Evolutionary conservation across 805 yeast species (phyloP).

Genomic region (Wickerhamomyces xylosicus): DNA sequence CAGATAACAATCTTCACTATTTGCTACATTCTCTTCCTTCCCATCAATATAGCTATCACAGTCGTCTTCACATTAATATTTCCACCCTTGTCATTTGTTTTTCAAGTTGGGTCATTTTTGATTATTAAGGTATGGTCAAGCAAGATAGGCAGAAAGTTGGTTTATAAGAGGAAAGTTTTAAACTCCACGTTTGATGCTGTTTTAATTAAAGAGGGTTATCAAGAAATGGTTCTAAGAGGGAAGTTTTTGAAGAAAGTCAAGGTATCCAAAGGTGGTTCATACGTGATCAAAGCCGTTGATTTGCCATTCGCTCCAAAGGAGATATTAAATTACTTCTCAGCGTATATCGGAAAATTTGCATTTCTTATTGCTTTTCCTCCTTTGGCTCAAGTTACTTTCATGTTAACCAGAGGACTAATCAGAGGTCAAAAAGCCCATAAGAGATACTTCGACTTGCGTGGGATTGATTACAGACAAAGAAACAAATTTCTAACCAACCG

Average conservation of each 20-base stretch:
- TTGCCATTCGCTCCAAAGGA: not conserved
- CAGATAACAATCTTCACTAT: not conserved
- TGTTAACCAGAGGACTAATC: not conserved
- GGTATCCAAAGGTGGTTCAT: not conserved
- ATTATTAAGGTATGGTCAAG: not conserved
- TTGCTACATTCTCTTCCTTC: not conserved
- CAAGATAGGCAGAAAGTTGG: not conserved
- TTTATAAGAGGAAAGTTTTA: not conserved
- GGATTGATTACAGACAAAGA: constrained; percentile 1
- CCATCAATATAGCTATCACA: not conserved
- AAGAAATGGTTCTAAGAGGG: not conserved
- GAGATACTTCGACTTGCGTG: constrained; percentile 1
- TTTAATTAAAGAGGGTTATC: not conserved
- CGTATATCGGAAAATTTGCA: not conserved
- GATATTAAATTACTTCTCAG: not conserved
- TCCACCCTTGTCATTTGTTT: not conserved
- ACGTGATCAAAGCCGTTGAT: not conserved
- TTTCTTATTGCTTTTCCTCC: not conserved
- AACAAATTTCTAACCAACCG: not conserved
- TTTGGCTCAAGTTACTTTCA: not conserved
- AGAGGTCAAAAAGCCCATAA: not conserved
- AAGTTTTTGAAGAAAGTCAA: not conserved
- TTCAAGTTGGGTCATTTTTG: not conserved
- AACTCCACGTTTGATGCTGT: not conserved
- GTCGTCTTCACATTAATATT: not conserved